Evolutionary conservation across 352 stramenopile species (phyloP), one percentile per base, ranked within the genome.

Genomic region (Pelagophyceae sp.): DNA sequence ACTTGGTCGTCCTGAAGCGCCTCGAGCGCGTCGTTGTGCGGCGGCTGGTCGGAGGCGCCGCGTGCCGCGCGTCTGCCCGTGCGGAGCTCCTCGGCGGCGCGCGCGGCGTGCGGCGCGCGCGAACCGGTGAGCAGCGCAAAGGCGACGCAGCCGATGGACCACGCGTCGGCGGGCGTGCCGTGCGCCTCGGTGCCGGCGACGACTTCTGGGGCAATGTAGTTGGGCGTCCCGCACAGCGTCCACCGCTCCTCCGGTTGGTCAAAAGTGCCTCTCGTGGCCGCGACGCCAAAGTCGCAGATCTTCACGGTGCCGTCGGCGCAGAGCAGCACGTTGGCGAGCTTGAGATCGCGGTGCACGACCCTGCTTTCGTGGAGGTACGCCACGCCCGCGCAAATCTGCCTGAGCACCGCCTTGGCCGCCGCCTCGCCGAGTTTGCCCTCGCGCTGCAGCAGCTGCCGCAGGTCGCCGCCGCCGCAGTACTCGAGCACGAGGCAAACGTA

Each of bases 301-400:
- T 74, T 74, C 11, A 33, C 15, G 58, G 31, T 31, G 17, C 5
- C 29, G 61, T 31, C 29, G 33, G 11, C 64, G 20, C 38, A 33
- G 33, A 74, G 67, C 15, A 74, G 67, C 0, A 74, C 35, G 67
- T 74, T 74, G 20, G 33, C 33, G 33, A 74, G 45, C 63, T 86
- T 86, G 32, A 86, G 72, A 70, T 86, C 83, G 35, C 83, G 87
- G 76, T 96, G 91, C 0, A 89, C 91, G 77, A 95, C 90, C 3
- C 87, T 88, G 58, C 80, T 81, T 17, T 81, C 82, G 78, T 96
- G 91, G 0, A 96, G 80, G 17, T 87, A 82, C 51, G 87, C 86
- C 11, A 94, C 84, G 17, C 83, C 86, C 78, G 92, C 80, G 11
- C 95, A 82, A 35, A 94, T 51, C 80, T 95, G 90, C 0, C 87